Conservation (phyloP, 495 filamentous ascomycete species). For the Wilcoxina mikolae region DNA sequence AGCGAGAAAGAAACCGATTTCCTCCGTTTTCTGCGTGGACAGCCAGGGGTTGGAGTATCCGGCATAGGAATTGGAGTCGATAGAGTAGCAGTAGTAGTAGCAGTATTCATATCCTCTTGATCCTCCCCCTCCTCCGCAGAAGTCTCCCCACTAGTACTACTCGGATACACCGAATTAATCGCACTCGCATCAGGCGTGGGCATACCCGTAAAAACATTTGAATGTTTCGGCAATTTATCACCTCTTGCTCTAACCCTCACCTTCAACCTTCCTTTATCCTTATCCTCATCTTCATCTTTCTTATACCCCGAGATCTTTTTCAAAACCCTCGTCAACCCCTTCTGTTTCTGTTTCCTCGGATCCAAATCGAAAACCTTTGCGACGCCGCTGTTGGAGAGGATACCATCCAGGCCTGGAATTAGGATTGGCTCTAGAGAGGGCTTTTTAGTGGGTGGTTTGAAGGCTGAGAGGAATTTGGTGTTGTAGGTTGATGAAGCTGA, state of each 20-base stretch:
- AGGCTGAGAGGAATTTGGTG: background rate
- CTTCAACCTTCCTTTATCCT: constrained; percentile 4
- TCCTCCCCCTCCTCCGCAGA: no score
- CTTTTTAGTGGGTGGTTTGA: background rate
- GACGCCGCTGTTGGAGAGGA: constrained; percentile 19
- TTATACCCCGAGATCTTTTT: constrained; percentile 8
- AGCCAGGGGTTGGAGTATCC: no score
- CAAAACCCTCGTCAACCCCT: constrained; percentile 15
- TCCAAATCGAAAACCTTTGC: constrained; percentile 25
- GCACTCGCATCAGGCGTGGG: constrained; percentile 19
- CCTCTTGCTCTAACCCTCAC: constrained; percentile 14
- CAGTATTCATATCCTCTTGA: no score
- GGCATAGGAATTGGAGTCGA: no score
- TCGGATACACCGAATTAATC: constrained; percentile 17
- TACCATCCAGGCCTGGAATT: constrained; percentile 17
- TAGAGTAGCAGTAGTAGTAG: no score
- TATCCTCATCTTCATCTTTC: constrained; percentile 4
- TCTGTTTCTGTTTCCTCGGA: constrained; percentile 10
- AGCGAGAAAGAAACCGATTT: background rate
- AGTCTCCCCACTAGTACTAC: no score
- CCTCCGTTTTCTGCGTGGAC: constrained; percentile 10
- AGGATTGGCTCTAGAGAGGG: constrained; percentile 13
- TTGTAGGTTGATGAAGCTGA: background rate
- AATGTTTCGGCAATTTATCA: constrained; percentile 21
- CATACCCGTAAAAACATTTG: constrained; percentile 23